A percentile compares a stretch with the other conserved stretches of the same genome.
Evolutionary conservation across 2,329 filamentous ascomycete species (phyloP).

Genomic region (Samsoniella hepiali): DNA sequence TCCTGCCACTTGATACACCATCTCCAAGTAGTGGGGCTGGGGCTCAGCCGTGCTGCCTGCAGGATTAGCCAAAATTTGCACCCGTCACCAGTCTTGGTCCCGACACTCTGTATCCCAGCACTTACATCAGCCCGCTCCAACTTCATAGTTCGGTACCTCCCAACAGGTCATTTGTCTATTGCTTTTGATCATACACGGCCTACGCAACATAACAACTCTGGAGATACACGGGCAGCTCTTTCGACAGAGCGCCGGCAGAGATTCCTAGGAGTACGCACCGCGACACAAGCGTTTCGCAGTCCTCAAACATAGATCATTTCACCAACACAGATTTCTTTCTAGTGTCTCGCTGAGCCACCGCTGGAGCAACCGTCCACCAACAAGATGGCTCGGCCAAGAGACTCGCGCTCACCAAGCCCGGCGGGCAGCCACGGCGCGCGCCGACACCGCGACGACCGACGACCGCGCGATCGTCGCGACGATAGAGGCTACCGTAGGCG

Average conservation of each 20-base stretch:
- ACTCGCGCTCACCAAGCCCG: conserved; percentile 87
- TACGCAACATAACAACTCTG: not conserved
- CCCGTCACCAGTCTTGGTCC: not conserved
- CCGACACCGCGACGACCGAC: conserved; percentile 61
- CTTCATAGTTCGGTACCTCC: not conserved
- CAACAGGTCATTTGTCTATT: not conserved
- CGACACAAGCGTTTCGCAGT: conserved; percentile 17
- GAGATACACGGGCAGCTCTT: not conserved
- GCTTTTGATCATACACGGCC: not conserved
- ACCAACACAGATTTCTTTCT: conserved; percentile 16
- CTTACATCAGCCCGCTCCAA: not conserved
- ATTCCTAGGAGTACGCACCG: conserved; percentile 18
- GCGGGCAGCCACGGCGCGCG: conserved; percentile 78
- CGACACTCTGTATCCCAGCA: not conserved
- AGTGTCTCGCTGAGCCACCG: conserved; percentile 14
- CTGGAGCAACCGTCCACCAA: conserved; percentile 3
- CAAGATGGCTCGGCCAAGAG: conserved; percentile 60
- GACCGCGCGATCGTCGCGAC: conserved; percentile 49
- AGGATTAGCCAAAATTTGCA: not conserved
- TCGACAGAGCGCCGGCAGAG: conserved; percentile 5
- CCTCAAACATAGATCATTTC: conserved; percentile 13
- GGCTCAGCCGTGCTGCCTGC: conserved; percentile 9
- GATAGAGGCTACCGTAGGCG: conserved; percentile 52
- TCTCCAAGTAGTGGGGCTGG: not conserved
- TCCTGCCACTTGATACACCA: not conserved